These are phyloP conservation scores for Ambrosiella xylebori DNA, from an alignment of 2,329 filamentous ascomycete species.

Conservation along the genomic window DNA sequence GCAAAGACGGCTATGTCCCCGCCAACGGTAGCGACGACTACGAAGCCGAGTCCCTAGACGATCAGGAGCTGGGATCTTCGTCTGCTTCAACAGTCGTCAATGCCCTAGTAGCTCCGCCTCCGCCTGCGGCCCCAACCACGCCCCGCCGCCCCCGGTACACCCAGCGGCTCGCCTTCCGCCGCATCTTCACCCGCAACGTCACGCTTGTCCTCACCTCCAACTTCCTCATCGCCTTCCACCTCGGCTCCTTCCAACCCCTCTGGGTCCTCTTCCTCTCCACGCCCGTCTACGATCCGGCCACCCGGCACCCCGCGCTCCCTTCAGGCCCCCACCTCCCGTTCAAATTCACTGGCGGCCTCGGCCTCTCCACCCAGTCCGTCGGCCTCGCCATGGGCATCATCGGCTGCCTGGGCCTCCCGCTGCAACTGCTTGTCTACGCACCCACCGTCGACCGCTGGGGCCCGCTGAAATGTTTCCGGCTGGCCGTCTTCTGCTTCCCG, in stretches of 20 bases:
- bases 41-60: background rate
- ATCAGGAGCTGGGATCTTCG: constrained; percentile 5
- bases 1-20: background rate
- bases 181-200: constrained; percentile 39
- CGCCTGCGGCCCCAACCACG: background rate
- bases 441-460: constrained; percentile 47
- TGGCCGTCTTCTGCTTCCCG: constrained; percentile 54
- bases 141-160: constrained; percentile 22
- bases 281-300: constrained; percentile 35
- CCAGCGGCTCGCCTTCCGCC: constrained; percentile 32
- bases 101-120: background rate
- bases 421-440: constrained; percentile 49
- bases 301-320: constrained; percentile 17
- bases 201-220: constrained; percentile 41
- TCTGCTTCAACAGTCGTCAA: constrained; percentile 7
- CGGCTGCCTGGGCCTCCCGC: constrained; percentile 54
- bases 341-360: constrained; percentile 56
- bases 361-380: constrained; percentile 52
- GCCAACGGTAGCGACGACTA: background rate
- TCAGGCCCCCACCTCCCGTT: constrained; percentile 30
- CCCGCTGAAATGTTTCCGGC: constrained; percentile 48
- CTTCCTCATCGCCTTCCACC: constrained; percentile 53
- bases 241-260: constrained; percentile 59
- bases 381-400: constrained; percentile 65
- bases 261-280: constrained; percentile 65